These are phyloP conservation scores for Daldinia sp. DNA, from an alignment of 2,329 filamentous ascomycete genomes.

Conservation along the genomic window DNA sequence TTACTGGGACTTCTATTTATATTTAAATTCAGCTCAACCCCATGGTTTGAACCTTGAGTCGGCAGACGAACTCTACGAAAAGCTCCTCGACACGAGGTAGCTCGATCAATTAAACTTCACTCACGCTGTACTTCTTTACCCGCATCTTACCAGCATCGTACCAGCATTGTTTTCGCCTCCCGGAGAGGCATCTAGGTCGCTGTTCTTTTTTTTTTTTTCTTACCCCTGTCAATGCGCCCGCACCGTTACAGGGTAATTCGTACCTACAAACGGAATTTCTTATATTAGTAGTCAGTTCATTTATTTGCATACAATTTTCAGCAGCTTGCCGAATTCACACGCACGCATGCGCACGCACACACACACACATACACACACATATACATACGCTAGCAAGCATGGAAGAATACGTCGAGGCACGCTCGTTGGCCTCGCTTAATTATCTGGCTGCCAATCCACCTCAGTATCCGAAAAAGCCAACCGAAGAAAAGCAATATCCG, in stretches of 20 bases:
- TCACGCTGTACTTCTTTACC: background rate
- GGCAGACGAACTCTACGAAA: background rate
- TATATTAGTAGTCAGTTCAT: constrained; percentile 8
- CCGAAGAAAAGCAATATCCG: constrained; percentile 72
- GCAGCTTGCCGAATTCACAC: background rate
- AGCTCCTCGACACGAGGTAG: constrained; percentile 17
- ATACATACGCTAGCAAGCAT: constrained; percentile 34
- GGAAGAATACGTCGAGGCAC: constrained; percentile 72
- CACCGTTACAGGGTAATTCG: constrained; percentile 5
- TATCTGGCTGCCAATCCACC: constrained; percentile 86
- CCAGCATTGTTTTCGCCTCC: constrained; percentile 5
- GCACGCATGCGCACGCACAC: no score
- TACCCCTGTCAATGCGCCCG: constrained; percentile 21
- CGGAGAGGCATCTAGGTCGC: background rate
- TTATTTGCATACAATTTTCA: background rate
- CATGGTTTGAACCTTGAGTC: constrained; percentile 22
- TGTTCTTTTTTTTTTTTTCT: constrained; percentile 16
- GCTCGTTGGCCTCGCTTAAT: constrained; percentile 82
- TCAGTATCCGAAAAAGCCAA: constrained; percentile 80
- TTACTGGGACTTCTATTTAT: constrained; percentile 15
- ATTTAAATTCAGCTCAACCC: constrained; percentile 27
- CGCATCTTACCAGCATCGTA: background rate
- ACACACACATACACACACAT: no score
- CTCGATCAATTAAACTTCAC: constrained; percentile 19
- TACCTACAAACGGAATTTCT: background rate